Base-by-base conservation (phyloP, 2,329 filamentous ascomycete genomes). In the Biscogniauxia sp. region DNA sequence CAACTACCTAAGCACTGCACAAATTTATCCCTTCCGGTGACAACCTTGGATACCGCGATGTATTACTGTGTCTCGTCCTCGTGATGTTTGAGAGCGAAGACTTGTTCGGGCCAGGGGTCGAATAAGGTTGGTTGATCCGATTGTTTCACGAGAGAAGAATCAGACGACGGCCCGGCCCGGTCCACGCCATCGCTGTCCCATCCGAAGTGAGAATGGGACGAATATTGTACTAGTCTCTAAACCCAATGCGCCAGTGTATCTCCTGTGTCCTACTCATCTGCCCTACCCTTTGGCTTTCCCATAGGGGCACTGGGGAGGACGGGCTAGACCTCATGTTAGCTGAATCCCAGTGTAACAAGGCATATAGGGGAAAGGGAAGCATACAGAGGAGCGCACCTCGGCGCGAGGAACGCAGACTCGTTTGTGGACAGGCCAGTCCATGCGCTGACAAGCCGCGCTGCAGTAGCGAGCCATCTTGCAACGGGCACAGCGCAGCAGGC, bases 391-490 rank as follows among this genome's bases (percentile, higher is more conserved):
- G 28, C 63, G 64, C 19, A 58, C 19, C 5, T 54, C 53, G 2
- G 52, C 32, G 28, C 55, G 58, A 15, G 17, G 19, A 9, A 61
- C 6, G 32, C 64, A 69, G 28, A 67, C 59, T 19, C 1, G 50
- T 37, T 63, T 61, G 55, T 68, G 65, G 3, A 28, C 23, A 2
- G 11, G 1, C 66, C 65, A 67, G 54, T 68, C 64, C 5, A 20
- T 1, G 25, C 52, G 53, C 53, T 67, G 68, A 55, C 67, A 69
- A 1, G 1, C 8, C 19, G 53, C 53, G 51, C 61, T 61, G 51
- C 66, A 70, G 54, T 65, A 69, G 17, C 64, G 60, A 45, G 56
- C 61, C 54, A 64, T 61, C 51, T 66, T 70, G 57, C 63, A 68
- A 2, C 52, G 56, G 1, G 11, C 26, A 26, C 65, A 68, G 26